phyloP scores from a whole-genome alignment of 2,329 filamentous ascomycete species.

The Colletotrichum sp. region DNA sequence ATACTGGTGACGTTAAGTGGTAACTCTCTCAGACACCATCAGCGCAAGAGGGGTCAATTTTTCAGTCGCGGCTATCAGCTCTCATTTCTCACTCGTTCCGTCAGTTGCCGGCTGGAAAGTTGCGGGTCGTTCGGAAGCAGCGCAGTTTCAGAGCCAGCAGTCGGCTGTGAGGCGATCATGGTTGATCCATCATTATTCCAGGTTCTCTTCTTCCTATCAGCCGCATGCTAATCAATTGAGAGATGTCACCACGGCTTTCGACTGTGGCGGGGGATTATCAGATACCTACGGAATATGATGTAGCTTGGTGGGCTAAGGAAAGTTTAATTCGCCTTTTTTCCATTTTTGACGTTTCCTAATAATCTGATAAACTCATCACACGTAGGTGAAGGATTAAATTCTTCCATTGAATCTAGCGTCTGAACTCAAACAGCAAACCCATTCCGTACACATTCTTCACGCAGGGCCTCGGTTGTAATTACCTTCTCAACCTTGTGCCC shows the following conservation, averaged over 20 bases:
- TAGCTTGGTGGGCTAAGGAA: background rate
- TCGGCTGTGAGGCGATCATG: background rate
- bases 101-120: background rate
- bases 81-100: background rate
- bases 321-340: accelerated
- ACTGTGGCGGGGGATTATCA: background rate
- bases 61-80: background rate
- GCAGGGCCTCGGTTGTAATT: background rate
- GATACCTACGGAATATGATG: background rate
- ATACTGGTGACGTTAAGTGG: background rate
- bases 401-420: background rate
- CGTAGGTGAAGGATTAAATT: background rate
- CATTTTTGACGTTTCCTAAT: background rate
- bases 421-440: background rate
- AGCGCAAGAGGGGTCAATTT: background rate
- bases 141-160: accelerated
- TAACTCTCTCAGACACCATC: background rate
- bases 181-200: background rate
- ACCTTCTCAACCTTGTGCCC: background rate
- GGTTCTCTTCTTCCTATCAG: background rate
- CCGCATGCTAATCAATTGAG: no score
- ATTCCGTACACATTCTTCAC: background rate
- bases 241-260: no score
- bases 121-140: background rate
- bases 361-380: background rate